phyloP scores from a whole-genome alignment of 768 basidiomycete genomes.

The Xerocomellus amylosporus region DNA sequence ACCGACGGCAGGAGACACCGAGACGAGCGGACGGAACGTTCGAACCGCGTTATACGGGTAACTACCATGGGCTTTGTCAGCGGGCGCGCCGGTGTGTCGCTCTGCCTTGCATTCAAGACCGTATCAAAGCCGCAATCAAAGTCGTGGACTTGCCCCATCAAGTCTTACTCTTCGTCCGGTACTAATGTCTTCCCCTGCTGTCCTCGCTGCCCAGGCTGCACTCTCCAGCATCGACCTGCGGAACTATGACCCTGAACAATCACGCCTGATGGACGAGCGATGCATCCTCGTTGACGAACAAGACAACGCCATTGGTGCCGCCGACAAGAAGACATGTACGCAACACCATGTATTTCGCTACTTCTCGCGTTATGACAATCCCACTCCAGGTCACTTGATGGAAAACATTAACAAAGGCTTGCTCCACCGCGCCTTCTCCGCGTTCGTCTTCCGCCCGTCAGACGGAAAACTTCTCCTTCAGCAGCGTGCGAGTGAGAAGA shows the following conservation, averaged over 20 bases:
- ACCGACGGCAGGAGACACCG: too few relatives aligned
- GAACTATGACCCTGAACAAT: slow-evolving; percentile 88
- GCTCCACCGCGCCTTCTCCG: slow-evolving; percentile 97
- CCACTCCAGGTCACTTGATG: slow-evolving; percentile 80
- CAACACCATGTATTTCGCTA: slow-evolving; percentile 12
- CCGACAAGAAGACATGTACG: slow-evolving; percentile 96
- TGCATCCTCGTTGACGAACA: slow-evolving; percentile 91
- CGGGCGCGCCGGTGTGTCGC: too few relatives aligned
- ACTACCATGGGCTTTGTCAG: too few relatives aligned
- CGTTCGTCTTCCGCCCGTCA: slow-evolving; percentile 91
- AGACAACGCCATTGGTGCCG: slow-evolving; percentile 79
- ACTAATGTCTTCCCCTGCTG: slow-evolving; percentile 58
- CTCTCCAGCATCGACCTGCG: slow-evolving; percentile 77
- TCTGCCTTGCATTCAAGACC: too few relatives aligned
- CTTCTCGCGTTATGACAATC: background rate
- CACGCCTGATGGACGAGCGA: slow-evolving; percentile 91
- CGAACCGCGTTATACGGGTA: too few relatives aligned
- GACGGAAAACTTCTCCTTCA: slow-evolving; percentile 94
- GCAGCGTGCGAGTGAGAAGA: slow-evolving; percentile 96
- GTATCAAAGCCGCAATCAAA: background rate
- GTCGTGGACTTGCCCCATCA: too few relatives aligned
- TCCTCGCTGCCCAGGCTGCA: slow-evolving; percentile 57
- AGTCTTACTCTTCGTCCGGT: background rate
- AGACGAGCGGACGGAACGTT: too few relatives aligned
- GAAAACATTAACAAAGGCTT: slow-evolving; percentile 92